Evolutionary conservation across 208 protist species (phyloP), one percentile per base, ranked within the genome.

Genomic region (Leishmania mexicana): DNA sequence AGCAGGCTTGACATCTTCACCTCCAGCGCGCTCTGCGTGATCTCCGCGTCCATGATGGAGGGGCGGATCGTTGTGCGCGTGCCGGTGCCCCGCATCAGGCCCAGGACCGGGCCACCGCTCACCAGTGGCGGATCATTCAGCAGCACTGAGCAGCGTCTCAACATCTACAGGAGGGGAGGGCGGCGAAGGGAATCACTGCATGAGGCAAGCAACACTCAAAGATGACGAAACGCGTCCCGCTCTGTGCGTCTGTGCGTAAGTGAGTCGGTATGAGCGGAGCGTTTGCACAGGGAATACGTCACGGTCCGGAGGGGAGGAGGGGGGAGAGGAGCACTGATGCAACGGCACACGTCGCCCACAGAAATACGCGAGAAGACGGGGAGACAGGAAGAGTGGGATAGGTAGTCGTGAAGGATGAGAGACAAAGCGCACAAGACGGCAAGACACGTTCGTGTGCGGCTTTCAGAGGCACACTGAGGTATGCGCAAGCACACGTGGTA

Each of bases 1-100:
- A 90, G 85, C 3, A 90, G 67, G 51, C 80, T 90, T 40, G 60
- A 85, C 84, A 88, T 81, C 78, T 86, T 93, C 15, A 81, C 35
- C 42, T 88, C 72, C 49, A 90, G 78, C 3, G 87, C 92, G 2
- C 64, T 80, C 53, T 90, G 79, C 6, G 86, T 85, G 57, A 93
- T 82, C 13, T 88, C 72, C 31, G 85, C 81, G 45, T 82, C 86
- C 17, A 70, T 74, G 28, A 95, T 68, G 31, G 82, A 86, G 1
- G 92, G 85, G 49, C 88, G 86, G 80, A 94, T 91, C 21, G 86
- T 58, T 1, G 60, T n/a, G 15, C 58, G n/a, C 60, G 75, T 75
- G 11, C 54, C 10, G 24, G 24, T 40, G 45, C 53, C 62, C 17
- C 24, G 54, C 38, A 74, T 35, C 47, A 83, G 53, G 1, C 77